Evolutionary conservation across 495 filamentous ascomycete species (phyloP).

Genomic region (Lindgomyces ingoldianus): DNA sequence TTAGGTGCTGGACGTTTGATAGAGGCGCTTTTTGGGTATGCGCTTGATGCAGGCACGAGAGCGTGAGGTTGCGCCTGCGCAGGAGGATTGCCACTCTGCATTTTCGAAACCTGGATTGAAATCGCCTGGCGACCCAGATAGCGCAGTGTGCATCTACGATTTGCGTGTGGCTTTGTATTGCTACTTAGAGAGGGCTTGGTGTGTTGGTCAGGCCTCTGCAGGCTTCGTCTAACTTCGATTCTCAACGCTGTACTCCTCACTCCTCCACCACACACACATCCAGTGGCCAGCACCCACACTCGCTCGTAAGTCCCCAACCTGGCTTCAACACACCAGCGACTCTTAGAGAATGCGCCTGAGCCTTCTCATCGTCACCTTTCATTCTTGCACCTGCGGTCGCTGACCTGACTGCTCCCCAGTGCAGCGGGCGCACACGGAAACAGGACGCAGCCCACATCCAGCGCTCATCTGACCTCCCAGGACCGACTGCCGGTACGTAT

Average conservation of each 20-base stretch:
- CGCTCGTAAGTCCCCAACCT: neutral
- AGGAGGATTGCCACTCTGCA: neutral
- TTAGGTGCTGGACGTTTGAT: neutral
- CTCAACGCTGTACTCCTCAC: too few relatives aligned
- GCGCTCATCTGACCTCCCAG: constrained; percentile 18
- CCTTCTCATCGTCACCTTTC: neutral
- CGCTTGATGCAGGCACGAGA: neutral
- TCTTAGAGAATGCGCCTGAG: too few relatives aligned
- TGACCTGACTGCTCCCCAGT: constrained; percentile 21
- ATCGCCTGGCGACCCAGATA: neutral
- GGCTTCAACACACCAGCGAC: neutral
- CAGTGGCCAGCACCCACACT: neutral
- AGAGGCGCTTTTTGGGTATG: neutral
- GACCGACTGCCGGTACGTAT: constrained; percentile 29
- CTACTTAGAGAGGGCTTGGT: neutral
- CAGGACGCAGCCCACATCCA: constrained; percentile 19
- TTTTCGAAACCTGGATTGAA: neutral
- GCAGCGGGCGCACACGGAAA: constrained; percentile 35
- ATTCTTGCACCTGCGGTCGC: constrained; percentile 11
- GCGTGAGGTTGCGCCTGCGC: neutral
- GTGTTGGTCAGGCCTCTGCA: neutral
- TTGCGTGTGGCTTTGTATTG: neutral
- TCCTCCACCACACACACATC: neutral
- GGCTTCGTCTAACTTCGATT: too few relatives aligned
- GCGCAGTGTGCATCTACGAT: neutral